Base-by-base conservation (phyloP, 2,329 filamentous ascomycete species). In the Aspergillus calidoustus region DNA sequence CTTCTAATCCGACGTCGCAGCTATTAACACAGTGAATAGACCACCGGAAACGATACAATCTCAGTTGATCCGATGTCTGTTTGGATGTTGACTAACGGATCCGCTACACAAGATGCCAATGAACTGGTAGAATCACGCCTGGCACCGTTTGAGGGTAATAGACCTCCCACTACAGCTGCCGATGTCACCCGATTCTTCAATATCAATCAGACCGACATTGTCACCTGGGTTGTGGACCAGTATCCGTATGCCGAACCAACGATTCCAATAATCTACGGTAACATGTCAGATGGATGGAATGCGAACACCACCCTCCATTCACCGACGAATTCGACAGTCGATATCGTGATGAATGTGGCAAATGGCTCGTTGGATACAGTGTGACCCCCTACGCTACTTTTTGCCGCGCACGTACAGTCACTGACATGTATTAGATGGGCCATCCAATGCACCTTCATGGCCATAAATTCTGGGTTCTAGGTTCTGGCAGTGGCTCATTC, bases 401-500 rank as follows among this genome's bases (percentile, higher is more conserved):
- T 9, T 51, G 17, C 28, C 48, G 48, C 48, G 28, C 28, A 31
- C 48, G 48, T 51, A 31, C 3, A 51, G 48, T 34, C 48, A 13
- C 48, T 51, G 48, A 51, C 28, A 51, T 51, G 28, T 34, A 51
- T 51, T 51, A 38, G 48, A 51, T 51, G 28, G 28, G 48, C 48
- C 48, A 51, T 51, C 48, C 28, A 51, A 51, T 51, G 28, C 48
- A 51, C 48, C 48, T 51, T 51, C 28, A 51, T 31, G 48, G 48
- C 28, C 28, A 51, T 51, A 51, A 51, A n/a, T 51, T 51, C 13
- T 51, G 48, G 48, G 48, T 51, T 51, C 48, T 51, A n/a, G 48
- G 48, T 51, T 51, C 28, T n/a, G 48, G 48, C 48, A 51, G 48
- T 51, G 28, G 48, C 48, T 34, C 28, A 51, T 51, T 51, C 48